Conservation (phyloP, 1,139 yeast species). For the Debaryomyces subglobosus region DNA sequence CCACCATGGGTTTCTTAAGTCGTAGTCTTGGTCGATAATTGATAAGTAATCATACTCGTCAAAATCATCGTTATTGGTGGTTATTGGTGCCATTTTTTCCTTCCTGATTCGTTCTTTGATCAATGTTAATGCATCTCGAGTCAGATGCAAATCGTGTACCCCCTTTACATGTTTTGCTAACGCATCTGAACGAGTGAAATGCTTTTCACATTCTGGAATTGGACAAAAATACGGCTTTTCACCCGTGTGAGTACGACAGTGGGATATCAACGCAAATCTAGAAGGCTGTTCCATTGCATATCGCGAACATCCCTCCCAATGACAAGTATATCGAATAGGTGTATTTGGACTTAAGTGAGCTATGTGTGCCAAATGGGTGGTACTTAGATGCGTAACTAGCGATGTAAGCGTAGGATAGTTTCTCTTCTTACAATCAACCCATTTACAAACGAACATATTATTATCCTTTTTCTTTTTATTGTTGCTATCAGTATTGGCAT, state of each 20-base stretch:
- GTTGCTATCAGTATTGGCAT: not conserved
- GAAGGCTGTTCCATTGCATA: slow-evolving; percentile 60
- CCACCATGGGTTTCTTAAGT: slow-evolving; percentile 50
- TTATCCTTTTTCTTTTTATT: slow-evolving; percentile 7
- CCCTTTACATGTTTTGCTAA: slow-evolving; percentile 65
- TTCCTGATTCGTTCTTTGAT: slow-evolving; percentile 29
- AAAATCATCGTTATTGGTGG: slow-evolving; percentile 21
- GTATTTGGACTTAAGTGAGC: slow-evolving; percentile 22
- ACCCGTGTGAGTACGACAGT: slow-evolving; percentile 67
- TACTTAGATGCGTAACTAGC: slow-evolving; percentile 37
- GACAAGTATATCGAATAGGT: slow-evolving; percentile 53
- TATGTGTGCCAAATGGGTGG: slow-evolving; percentile 32
- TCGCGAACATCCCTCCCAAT: slow-evolving; percentile 64
- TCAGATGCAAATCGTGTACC: slow-evolving; percentile 56
- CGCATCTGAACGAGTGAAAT: slow-evolving; percentile 62
- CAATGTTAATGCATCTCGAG: slow-evolving; percentile 37
- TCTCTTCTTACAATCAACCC: slow-evolving; percentile 35
- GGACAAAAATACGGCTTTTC: slow-evolving; percentile 71
- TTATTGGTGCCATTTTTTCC: slow-evolving; percentile 24
- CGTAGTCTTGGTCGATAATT: slow-evolving; percentile 37
- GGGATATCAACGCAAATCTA: slow-evolving; percentile 61
- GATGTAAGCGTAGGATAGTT: slow-evolving; percentile 25
- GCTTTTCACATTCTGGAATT: slow-evolving; percentile 68
- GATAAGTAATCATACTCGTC: slow-evolving; percentile 33
- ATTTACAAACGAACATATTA: slow-evolving; percentile 30